Evolutionary conservation across 257 asterid genomes (phyloP), one percentile per base, ranked within the genome.

Genomic region (Rehmannia glutinosa): DNA sequence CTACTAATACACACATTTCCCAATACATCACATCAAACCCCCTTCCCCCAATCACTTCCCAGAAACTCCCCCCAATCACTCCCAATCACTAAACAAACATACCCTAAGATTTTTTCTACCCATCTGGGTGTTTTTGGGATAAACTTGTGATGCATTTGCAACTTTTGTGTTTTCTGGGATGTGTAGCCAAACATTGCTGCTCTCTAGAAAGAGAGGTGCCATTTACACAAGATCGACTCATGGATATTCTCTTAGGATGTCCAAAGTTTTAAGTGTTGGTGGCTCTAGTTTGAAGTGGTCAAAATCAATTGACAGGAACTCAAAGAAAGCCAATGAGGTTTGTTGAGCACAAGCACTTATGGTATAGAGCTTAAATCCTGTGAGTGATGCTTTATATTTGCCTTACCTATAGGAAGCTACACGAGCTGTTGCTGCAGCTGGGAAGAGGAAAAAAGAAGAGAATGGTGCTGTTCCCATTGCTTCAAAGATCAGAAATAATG

Each of bases 241-340:
- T 78, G 99, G 99, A 25, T 92, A 86, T 68, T 88, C 97, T 73
- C 94, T 94, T 46, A 78, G 67, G 77, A 83, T 86, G 75, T 91
- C 97, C 64, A 82, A 88, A 82, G 91, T 88, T 43, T 67, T 85
- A 59, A 78, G 96, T 80, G 91, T 85, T 78, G 81, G 89, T 69
- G 91, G 96, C 25, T 68, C 86, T 67, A 88, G 89, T 77, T 82
- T 90, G 74, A 94, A 91, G 90, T 93, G 99, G 99, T 91, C 97
- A 71, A 94, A 94, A 82, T 87, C 99, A 65, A 84, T 88, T 62
- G 99, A 91, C 77, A 87, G 68, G 80, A 78, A 79, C 66, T 84
- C 96, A 30, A 88, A 76, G 85, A 88, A 85, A 77, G 89, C 82
- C 55, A 77, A 79, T 62, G 86, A 84, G 99, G 99, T 93, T 81